These are phyloP conservation scores for Coleophoma eucalyptorum DNA, from an alignment of 2,329 filamentous ascomycete species.

Conservation along the genomic window DNA sequence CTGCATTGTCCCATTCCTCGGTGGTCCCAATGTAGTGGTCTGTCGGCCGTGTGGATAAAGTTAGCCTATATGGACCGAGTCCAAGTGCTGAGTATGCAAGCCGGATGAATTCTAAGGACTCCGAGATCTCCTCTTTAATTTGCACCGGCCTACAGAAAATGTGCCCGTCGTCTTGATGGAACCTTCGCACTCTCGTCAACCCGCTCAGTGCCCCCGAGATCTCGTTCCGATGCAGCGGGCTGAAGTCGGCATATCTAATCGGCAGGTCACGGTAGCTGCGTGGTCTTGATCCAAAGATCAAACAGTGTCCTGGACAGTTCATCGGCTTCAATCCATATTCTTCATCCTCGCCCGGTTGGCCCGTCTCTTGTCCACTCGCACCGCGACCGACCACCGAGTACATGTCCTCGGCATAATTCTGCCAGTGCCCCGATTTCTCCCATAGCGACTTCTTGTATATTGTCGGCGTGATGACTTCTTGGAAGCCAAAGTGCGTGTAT, in stretches of 20 bases:
- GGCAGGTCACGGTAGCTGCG: constrained; percentile 79
- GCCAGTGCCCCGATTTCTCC: constrained; percentile 81
- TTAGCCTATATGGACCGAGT: constrained; percentile 69
- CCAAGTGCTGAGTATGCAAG: constrained; percentile 67
- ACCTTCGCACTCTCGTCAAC: constrained; percentile 77
- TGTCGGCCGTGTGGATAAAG: constrained; percentile 73
- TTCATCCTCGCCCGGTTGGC: constrained; percentile 52
- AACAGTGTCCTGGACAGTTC: constrained; percentile 88
- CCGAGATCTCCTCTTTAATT: constrained; percentile 69
- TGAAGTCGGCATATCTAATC: constrained; percentile 83
- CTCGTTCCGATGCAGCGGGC: constrained; percentile 82
- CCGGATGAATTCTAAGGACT: constrained; percentile 70
- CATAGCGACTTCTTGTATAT: constrained; percentile 89
- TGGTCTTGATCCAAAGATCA: constrained; percentile 72
- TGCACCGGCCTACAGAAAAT: constrained; percentile 82
- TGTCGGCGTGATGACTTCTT: constrained; percentile 84
- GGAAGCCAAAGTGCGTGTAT: constrained; percentile 80
- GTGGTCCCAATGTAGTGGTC: constrained; percentile 73
- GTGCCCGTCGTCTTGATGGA: constrained; percentile 88
- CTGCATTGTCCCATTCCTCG: constrained; percentile 67
- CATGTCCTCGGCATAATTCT: constrained; percentile 92
- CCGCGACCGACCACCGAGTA: constrained; percentile 65
- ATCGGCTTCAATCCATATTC: constrained; percentile 87
- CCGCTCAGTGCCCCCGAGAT: constrained; percentile 77
- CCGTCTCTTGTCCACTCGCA: constrained; percentile 26